Base-by-base conservation (phyloP, 208 protist genomes). In the Tetramitus jugosus region DNA sequence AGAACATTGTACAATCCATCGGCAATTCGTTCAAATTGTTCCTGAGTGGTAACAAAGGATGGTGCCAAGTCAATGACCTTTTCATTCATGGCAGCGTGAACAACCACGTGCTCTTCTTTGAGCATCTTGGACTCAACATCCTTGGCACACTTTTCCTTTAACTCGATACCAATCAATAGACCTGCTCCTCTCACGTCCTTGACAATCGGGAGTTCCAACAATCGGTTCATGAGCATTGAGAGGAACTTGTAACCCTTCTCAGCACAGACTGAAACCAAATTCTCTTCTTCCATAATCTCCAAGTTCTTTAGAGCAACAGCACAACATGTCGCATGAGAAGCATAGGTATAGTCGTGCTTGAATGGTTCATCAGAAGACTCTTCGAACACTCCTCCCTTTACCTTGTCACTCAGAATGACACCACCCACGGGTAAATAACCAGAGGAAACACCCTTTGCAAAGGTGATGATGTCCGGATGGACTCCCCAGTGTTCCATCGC, bases 371-470 rank as follows among this genome's bases (percentile, higher is more conserved):
- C 91, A 80, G 88, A 86, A 42, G 72, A 23, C 23, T 89, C 90
- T 40, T 91, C 90, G 33, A 82, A 85, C 81, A 97, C 87, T 61
- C 35, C 80, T 35, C 83, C 46, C 87, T 95, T 95, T 29, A 97
- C 78, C 23, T 93, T 85, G 37, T 92, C 80, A 65, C 84, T 76
- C 29, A 83, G 79, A 13, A 96, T 78, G 3, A 97, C 91, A n/a
- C 82, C 86, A 26, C 84, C 89, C 29, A 96, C 83, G 45, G 94
- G 94, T 33, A 96, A 62, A n/a, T n/a, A n/a, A 43, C 94, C 94
- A 56, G 93, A 94, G 64, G 83, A 87, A 14, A 97, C 83, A 4
- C 91, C 92, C 80, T 96, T 96, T 40, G 89, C 93, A 0, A 96
- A 83, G 3, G 93, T 69, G n/a, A 96, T 37, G n/a, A 96, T 82